Base-by-base conservation (phyloP, 371 early-diverging fungal genomes). In the Parasitella parasitica region DNA sequence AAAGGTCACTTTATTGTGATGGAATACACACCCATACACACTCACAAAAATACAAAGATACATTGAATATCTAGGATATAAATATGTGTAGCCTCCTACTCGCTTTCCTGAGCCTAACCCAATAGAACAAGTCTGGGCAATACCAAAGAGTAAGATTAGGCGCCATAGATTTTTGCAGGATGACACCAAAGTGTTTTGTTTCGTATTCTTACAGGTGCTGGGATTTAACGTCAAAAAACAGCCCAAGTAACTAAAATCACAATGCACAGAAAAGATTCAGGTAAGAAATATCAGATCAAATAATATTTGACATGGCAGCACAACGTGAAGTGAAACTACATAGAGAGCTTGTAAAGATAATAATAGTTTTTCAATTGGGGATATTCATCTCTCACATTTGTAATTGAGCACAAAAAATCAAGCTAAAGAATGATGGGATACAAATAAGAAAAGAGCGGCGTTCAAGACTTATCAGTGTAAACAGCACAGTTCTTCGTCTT, bases 151-250 rank as follows among this genome's bases (percentile, higher is more conserved):
- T n/a, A n/a, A n/a, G n/a, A n/a, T n/a, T n/a, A n/a, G n/a, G n/a
- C n/a, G n/a, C n/a, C n/a, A n/a, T n/a, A n/a, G n/a, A n/a, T n/a
- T n/a, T n/a, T n/a, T n/a, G n/a, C n/a, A n/a, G n/a, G n/a, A n/a
- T n/a, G n/a, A n/a, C n/a, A n/a, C n/a, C n/a, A n/a, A n/a, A n/a
- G n/a, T n/a, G 32, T 8, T 30, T 30, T 8, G 8, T 30, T 4
- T 30, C 32, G 32, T 8, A 30, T 30, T 30, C 32, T 30, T 30
- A 8, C 32, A 30, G 8, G 39, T 59, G 54, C 24, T 59, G 48
- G 55, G 59, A 65, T n/a, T 48, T 55, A 65, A 59, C 55, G 56
- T 56, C 57, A 60, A 65, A 65, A 65, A 59, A 65, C 30, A 30
- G 38, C 22, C n/a, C 53, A 46, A 7, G 37, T 51, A 4, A 49